A percentile compares a stretch with the other conserved stretches of the same genome.
Conservation (phyloP, 257 asterid species). For the Ophiorrhiza pumila region DNA sequence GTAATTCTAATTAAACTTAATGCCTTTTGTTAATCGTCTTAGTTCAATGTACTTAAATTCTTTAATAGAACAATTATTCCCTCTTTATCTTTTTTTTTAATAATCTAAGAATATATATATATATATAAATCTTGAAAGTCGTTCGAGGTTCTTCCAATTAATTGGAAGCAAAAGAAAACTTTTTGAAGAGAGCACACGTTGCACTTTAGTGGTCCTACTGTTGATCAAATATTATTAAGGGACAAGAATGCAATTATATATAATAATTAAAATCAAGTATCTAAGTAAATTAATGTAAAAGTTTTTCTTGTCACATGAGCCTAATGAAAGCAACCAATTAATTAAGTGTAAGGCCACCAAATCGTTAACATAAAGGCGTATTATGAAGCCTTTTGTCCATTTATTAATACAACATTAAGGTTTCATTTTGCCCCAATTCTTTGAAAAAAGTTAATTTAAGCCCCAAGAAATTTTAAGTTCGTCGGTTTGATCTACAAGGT, state of each 20-base stretch:
- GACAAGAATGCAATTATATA: neutral
- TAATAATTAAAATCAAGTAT: neutral
- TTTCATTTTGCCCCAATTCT: neutral
- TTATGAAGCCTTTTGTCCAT: neutral
- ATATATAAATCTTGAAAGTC: neutral
- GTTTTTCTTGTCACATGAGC: slow-evolving; percentile 39
- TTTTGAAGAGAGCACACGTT: neutral
- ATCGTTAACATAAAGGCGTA: slow-evolving; percentile 1
- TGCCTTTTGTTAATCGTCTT: neutral
- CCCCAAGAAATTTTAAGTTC: neutral
- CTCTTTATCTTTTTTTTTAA: neutral
- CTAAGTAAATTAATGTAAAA: slow-evolving; percentile 15
- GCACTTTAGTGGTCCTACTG: slow-evolving; percentile 4
- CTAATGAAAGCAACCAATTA: slow-evolving; percentile 26
- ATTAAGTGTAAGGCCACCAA: slow-evolving; percentile 17
- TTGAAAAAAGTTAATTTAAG: neutral
- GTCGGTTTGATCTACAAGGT: neutral
- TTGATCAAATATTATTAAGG: neutral
- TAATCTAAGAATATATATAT: neutral
- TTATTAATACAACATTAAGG: neutral
- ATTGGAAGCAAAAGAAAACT: neutral
- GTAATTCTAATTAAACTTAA: no score
- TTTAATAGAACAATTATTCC: slow-evolving; percentile 6
- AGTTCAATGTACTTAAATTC: slow-evolving; percentile 14
- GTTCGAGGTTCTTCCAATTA: neutral